Conservation (phyloP, 202 grass and related monocot genomes). For the Brachypodium distachyon region DNA sequence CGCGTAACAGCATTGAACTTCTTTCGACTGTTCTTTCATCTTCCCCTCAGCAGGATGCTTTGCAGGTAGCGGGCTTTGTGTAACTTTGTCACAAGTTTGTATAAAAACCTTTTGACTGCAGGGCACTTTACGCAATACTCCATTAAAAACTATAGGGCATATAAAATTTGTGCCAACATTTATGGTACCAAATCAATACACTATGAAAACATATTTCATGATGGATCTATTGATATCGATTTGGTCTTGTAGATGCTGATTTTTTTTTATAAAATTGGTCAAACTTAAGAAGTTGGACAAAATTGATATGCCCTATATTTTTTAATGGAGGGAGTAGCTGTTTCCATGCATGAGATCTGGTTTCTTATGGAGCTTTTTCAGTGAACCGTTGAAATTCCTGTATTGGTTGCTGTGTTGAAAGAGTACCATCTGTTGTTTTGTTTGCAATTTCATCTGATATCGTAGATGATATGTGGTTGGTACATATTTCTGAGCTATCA, state of each 20-base stretch:
- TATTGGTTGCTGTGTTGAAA: not conserved
- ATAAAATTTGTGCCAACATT: too few species aligned
- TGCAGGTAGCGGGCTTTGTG: constrained; percentile 65
- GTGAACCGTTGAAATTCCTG: not conserved
- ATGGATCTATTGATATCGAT: too few species aligned
- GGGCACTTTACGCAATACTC: not conserved
- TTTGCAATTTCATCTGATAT: not conserved
- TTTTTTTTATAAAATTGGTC: too few species aligned
- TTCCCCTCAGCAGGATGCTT: constrained; percentile 83
- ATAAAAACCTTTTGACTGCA: not conserved
- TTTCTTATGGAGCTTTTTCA: not conserved
- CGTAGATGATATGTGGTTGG: too few species aligned
- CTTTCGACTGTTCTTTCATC: constrained; percentile 93
- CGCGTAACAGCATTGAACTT: constrained; percentile 89
- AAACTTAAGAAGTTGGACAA: too few species aligned
- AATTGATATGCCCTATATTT: too few species aligned
- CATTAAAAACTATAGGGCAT: too few species aligned
- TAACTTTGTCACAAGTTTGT: not conserved
- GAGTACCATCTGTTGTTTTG: not conserved
- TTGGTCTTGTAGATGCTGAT: too few species aligned
- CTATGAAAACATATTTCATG: too few species aligned
- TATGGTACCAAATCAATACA: too few species aligned
- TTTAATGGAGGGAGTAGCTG: not conserved
- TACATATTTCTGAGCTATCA: not conserved
- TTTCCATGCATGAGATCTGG: not conserved